Percentiles rank a stretch among this genome's conserved stretches.
Evolutionary conservation across 208 protist species (phyloP).

Genomic region (Acanthamoeba pearcei): DNA sequence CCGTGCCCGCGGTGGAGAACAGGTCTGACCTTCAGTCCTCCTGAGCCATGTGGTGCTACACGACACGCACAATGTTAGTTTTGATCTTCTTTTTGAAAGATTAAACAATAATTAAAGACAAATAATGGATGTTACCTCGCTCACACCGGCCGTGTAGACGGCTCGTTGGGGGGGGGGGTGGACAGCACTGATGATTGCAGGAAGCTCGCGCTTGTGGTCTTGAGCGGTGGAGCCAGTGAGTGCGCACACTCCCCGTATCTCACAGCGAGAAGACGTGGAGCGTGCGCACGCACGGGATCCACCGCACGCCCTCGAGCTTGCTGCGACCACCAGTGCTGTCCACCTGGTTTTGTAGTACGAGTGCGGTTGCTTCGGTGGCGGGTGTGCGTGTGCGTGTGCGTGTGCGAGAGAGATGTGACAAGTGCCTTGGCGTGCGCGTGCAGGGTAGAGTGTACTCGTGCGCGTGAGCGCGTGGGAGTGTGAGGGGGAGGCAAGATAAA

Average conservation of each 20-base stretch:
- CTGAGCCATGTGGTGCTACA: not conserved
- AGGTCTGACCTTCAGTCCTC: not conserved
- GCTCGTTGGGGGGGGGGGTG: not conserved
- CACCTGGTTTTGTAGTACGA: not conserved
- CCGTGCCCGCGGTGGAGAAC: slow-evolving; percentile 48
- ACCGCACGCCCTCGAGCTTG: not conserved
- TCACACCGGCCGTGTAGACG: not conserved
- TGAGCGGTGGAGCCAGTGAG: not conserved
- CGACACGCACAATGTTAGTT: not conserved
- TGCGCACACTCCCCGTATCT: not conserved
- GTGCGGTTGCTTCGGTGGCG: not conserved
- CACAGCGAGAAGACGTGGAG: not conserved
- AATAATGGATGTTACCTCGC: not conserved
- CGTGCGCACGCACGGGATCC: no score
- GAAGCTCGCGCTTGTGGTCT: not conserved
- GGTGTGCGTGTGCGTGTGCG: not conserved
- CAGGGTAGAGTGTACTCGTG: no score
- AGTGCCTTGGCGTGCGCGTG: no score
- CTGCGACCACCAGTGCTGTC: slow-evolving; percentile 62
- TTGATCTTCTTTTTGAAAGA: not conserved
- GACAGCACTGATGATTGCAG: slow-evolving; percentile 67
- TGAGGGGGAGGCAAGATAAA: not conserved
- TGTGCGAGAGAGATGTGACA: no score
- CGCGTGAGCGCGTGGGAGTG: not conserved
- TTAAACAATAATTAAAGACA: not conserved